These are phyloP conservation scores for Fusarium sp. DNA, from an alignment of 2,329 filamentous ascomycete species.

Conservation along the genomic window DNA sequence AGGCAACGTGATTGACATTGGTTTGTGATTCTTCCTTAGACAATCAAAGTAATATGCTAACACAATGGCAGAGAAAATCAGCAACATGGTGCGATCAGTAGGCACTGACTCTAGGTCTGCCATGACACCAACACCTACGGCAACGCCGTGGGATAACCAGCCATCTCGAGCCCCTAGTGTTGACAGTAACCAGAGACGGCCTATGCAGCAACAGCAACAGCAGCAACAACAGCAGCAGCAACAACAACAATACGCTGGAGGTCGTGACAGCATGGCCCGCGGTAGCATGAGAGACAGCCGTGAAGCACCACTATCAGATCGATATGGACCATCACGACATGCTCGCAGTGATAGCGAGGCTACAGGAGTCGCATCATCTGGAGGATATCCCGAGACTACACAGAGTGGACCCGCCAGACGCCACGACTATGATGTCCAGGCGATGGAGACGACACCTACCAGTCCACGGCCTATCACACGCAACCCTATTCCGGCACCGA, in stretches of 20 bases:
- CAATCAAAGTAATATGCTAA: conserved; percentile 46
- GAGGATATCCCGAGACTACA: conserved; percentile 82
- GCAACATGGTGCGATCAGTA: conserved; percentile 88
- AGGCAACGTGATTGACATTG: conserved; percentile 92
- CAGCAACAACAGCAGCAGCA: conserved; percentile 48
- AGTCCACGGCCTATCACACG: conserved; percentile 79
- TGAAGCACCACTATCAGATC: conserved; percentile 61
- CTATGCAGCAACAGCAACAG: conserved; percentile 46
- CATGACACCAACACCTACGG: conserved; percentile 69
- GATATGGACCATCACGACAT: conserved; percentile 68
- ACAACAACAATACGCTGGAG: conserved; percentile 40
- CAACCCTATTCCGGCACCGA: conserved; percentile 91
- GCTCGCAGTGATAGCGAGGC: conserved; percentile 83
- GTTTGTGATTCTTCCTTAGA: conserved; percentile 60
- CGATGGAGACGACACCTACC: conserved; percentile 88
- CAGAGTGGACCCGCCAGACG: conserved; percentile 78
- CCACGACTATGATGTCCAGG: conserved; percentile 95
- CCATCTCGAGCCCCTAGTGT: conserved; percentile 67
- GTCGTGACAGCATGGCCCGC: conserved; percentile 56
- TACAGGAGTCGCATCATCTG: conserved; percentile 80
- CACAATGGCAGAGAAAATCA: conserved; percentile 84
- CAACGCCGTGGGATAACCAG: conserved; percentile 75
- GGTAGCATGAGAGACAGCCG: conserved; percentile 64
- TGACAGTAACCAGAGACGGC: conserved; percentile 56
- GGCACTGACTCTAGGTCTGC: conserved; percentile 71